Conservation (phyloP, 2,329 filamentous ascomycete genomes). For the Aspergillus proliferans region DNA sequence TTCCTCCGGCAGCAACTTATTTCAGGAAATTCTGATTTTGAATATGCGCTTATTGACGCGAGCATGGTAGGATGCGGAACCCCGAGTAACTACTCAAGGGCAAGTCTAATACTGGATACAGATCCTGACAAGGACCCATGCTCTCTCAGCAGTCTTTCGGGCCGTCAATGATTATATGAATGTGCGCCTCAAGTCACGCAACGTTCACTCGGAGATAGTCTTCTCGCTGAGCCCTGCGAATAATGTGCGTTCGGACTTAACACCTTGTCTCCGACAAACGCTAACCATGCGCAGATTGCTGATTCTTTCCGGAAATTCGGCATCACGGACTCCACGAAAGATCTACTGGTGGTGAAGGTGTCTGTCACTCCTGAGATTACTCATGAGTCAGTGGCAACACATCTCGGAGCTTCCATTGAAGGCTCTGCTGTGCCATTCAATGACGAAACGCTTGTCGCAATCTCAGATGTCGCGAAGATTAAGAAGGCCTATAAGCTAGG, state of each 20-base stretch:
- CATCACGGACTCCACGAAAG: conserved; percentile 61
- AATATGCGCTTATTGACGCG: conserved; percentile 92
- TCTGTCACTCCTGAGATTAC: conserved; percentile 47
- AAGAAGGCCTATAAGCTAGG: conserved; percentile 84
- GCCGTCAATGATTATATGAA: conserved; percentile 63
- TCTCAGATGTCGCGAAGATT: conserved; percentile 63
- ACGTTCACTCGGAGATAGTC: conserved; percentile 85
- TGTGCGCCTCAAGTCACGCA: conserved; percentile 65
- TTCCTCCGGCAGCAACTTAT: conserved; percentile 79
- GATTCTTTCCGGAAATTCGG: conserved; percentile 89
- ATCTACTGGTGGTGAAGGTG: conserved; percentile 78
- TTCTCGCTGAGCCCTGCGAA: conserved; percentile 73
- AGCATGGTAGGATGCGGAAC: conserved; percentile 52
- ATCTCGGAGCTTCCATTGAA: conserved; percentile 57
- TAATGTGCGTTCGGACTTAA: conserved; percentile 55
- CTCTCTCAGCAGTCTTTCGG: conserved; percentile 69
- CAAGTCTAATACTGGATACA: conserved; percentile 25
- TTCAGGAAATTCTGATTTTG: conserved; percentile 74
- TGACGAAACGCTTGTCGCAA: conserved; percentile 54
- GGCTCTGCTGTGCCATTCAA: conserved; percentile 56
- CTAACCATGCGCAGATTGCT: conserved; percentile 59
- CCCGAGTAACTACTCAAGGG: background rate
- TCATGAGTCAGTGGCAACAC: conserved; percentile 47
- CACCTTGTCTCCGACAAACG: background rate
- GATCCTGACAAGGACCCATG: conserved; percentile 66